Percentiles rank a stretch among this genome's conserved stretches.
These are phyloP conservation scores for Skeletonema potamos DNA, from an alignment of 108 stramenopile species.

Conservation along the genomic window DNA sequence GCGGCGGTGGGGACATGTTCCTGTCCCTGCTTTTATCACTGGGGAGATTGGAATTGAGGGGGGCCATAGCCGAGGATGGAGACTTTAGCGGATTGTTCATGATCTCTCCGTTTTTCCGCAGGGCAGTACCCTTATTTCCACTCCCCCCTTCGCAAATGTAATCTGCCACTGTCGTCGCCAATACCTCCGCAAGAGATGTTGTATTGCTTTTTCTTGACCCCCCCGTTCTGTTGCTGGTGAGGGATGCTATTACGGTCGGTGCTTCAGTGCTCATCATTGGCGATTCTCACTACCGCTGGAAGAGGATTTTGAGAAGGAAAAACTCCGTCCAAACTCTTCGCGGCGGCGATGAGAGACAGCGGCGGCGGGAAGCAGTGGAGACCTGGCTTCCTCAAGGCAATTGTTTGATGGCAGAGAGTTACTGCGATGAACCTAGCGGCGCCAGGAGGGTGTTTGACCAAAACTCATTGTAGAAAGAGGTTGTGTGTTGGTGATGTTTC, in stretches of 20 bases:
- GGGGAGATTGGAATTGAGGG: not conserved
- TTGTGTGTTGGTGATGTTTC: not conserved
- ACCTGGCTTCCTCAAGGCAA: not conserved
- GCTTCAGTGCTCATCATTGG: not conserved
- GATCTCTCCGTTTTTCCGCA: not conserved
- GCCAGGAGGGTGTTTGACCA: not conserved
- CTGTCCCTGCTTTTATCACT: not conserved
- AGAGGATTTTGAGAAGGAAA: not conserved
- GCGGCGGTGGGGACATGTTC: not conserved
- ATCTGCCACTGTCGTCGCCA: slow-evolving; percentile 34
- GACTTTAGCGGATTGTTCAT: not conserved
- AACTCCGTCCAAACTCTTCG: not conserved
- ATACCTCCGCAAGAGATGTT: slow-evolving; percentile 24
- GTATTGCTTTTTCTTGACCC: not conserved
- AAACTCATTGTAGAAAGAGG: too few relatives aligned
- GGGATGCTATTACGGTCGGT: slow-evolving; percentile 12
- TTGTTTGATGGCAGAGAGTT: not conserved
- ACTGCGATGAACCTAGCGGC: not conserved
- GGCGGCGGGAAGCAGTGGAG: not conserved
- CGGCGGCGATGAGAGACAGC: not conserved
- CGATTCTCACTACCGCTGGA: slow-evolving; percentile 2
- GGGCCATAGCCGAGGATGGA: not conserved
- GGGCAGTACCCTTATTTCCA: not conserved
- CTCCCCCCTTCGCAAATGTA: slow-evolving; percentile 8
- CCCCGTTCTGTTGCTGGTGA: slow-evolving; percentile 4